A percentile compares a stretch with the other conserved stretches of the same genome.
phyloP scores from a whole-genome alignment of 2,329 filamentous ascomycete genomes.

The Xylaria sp. region DNA sequence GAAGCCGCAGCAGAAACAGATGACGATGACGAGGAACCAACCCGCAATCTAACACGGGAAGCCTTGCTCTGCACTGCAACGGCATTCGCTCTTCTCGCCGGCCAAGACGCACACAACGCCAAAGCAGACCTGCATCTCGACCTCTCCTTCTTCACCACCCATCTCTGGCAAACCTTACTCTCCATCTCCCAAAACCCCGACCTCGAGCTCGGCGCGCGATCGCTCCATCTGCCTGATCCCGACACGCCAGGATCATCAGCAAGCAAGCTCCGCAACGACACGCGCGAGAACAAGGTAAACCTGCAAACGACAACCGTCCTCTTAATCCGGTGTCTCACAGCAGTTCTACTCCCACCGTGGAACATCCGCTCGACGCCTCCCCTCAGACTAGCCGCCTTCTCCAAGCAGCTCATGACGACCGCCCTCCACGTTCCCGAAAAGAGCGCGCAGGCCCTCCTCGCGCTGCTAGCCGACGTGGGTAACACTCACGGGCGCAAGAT shows the following conservation, averaged over 20 bases:
- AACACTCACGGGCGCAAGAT: slow-evolving; percentile 86
- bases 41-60: slow-evolving; percentile 83
- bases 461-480: slow-evolving; percentile 79
- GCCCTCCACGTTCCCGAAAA: slow-evolving; percentile 92
- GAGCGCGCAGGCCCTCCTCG: slow-evolving; percentile 81
- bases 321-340: slow-evolving; percentile 85
- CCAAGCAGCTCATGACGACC: slow-evolving; percentile 86
- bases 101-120: slow-evolving; percentile 90
- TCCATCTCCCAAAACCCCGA: slow-evolving; percentile 83
- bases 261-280: slow-evolving; percentile 53
- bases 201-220: slow-evolving; percentile 82
- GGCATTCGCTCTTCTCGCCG: slow-evolving; percentile 93
- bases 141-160: slow-evolving; percentile 92
- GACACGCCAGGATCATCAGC: slow-evolving; percentile 55
- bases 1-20: slow-evolving; percentile 54
- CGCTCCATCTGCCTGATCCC: slow-evolving; percentile 76
- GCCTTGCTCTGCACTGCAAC: slow-evolving; percentile 94
- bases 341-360: slow-evolving; percentile 79
- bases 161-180: slow-evolving; percentile 88
- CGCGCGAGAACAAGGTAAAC: slow-evolving; percentile 78
- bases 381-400: slow-evolving; percentile 87
- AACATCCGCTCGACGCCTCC: slow-evolving; percentile 81
- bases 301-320: slow-evolving; percentile 94
- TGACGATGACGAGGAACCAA: slow-evolving; percentile 60
- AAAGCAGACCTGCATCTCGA: slow-evolving; percentile 86